Evolutionary conservation across 805 yeast genomes (phyloP), one percentile per base, ranked within the genome.

Genomic region (Grigorovia jiainica): DNA sequence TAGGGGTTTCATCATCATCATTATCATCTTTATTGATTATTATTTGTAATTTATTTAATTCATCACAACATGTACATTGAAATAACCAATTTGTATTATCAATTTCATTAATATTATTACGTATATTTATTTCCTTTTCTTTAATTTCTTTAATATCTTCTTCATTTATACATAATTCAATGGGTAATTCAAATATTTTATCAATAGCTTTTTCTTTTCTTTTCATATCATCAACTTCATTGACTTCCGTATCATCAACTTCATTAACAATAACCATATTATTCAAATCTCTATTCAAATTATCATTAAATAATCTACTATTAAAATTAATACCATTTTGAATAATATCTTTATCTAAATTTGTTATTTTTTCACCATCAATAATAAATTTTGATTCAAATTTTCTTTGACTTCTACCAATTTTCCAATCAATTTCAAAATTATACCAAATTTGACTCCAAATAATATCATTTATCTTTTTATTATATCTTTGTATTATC

Each of bases 1-100:
- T 42, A 7, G 43, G 21, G 29, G 41, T 38, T 8, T 40, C 33
- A n/a, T 51, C 50, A 31, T 47, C 51, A 10, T 41, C 43, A 2
- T 47, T 46, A 13, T 40, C 40, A 33, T 13, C 38, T 8, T 34
- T 37, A 24, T 41, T 37, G 9, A 38, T 23, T 4, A 43, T 19
- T 3, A 35, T 30, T 13, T 35, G 40, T 19, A 38, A n/a, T 1
- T 32, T 24, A 8, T 39, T 27, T 13, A 27, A 10, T 13, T 11
- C 31, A 13, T n/a, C 16, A 13, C 11, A 27, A 38, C 55, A 51
- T 7, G 24, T 5, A 44, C 67, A 58, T 38, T 61, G 58, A 41
- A 61, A 60, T 18, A 49, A 43, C 64, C 65, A 62, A 31, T 51
- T 46, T 35, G 45, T 46, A 25, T 43, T 43, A 45, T 60, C 65